Evolutionary conservation across 2,329 filamentous ascomycete species (phyloP).

Genomic region (Ophiocordyceps camponoti-rufipedis): DNA sequence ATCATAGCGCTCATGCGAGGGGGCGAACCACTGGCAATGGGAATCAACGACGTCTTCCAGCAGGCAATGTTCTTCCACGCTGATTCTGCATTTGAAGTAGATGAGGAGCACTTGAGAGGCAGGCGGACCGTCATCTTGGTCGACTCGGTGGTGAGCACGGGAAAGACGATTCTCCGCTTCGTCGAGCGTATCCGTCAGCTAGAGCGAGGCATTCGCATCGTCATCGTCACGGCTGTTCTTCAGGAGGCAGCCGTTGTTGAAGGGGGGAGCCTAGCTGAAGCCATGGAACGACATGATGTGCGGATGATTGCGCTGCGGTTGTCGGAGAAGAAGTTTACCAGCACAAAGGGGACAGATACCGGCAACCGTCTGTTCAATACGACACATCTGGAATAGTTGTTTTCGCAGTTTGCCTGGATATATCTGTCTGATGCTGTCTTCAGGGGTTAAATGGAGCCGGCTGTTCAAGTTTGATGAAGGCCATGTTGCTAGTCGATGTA

Average conservation of each 20-base stretch:
- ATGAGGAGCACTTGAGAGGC: conserved; percentile 18
- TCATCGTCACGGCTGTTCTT: conserved; percentile 36
- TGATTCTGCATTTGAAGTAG: conserved; percentile 20
- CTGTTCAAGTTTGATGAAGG: too few relatives aligned
- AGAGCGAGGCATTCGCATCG: conserved; percentile 21
- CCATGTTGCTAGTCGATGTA: too few relatives aligned
- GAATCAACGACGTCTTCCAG: conserved; percentile 34
- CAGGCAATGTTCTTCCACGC: conserved; percentile 32
- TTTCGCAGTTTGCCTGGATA: background rate
- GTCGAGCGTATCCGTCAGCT: conserved; percentile 24
- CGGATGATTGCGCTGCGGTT: conserved; percentile 31
- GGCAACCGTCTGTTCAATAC: conserved; percentile 43
- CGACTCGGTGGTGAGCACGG: conserved; percentile 43
- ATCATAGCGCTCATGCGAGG: conserved; percentile 46
- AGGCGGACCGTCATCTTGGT: conserved; percentile 30
- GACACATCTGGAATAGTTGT: conserved; percentile 19
- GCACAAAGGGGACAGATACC: conserved; percentile 33
- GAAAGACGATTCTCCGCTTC: conserved; percentile 29
- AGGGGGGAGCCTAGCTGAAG: conserved; percentile 2
- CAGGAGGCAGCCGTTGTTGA: conserved; percentile 17
- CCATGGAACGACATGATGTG: conserved; percentile 9
- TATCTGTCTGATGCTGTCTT: too few relatives aligned
- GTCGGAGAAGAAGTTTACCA: conserved; percentile 37
- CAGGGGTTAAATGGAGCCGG: too few relatives aligned
- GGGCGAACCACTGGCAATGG: conserved; percentile 42